A percentile compares a stretch with the other conserved stretches of the same genome.
phyloP scores from a whole-genome alignment of 2,329 filamentous ascomycete genomes.

The Phyllosticta citriasiana region DNA sequence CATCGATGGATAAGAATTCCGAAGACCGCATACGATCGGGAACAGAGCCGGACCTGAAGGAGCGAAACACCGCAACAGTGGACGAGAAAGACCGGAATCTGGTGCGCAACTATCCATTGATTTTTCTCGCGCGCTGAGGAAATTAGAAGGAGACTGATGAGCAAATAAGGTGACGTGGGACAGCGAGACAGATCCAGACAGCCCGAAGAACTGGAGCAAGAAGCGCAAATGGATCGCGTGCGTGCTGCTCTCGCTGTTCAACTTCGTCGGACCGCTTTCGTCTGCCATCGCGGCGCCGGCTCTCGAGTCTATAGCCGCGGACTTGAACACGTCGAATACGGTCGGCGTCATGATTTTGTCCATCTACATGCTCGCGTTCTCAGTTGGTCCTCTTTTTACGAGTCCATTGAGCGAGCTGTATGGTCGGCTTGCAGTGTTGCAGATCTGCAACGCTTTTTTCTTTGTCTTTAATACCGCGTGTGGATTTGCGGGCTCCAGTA shows the following conservation, averaged over 20 bases:
- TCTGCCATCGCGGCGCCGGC: conserved; percentile 12
- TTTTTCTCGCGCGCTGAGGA: background rate
- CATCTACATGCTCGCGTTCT: conserved; percentile 11
- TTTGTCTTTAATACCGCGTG: conserved; percentile 51
- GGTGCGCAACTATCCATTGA: background rate
- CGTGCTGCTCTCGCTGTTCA: conserved; percentile 7
- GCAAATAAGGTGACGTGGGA: conserved; percentile 17
- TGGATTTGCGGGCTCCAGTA: conserved; percentile 43
- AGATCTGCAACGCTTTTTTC: conserved; percentile 45
- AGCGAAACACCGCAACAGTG: background rate
- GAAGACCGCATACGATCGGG: background rate
- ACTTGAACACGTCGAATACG: conserved; percentile 17
- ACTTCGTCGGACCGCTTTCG: conserved; percentile 9
- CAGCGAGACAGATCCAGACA: conserved; percentile 6
- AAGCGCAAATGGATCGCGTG: conserved; percentile 7
- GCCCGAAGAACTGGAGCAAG: conserved; percentile 9
- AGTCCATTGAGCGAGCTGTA: conserved; percentile 40
- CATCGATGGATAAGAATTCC: background rate
- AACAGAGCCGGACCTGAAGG: background rate
- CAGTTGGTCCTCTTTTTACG: conserved; percentile 9
- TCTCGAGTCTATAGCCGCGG: conserved; percentile 9
- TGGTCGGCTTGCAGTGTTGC: conserved; percentile 40
- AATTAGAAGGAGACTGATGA: background rate
- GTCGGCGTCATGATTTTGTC: conserved; percentile 19
- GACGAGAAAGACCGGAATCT: background rate